These are phyloP conservation scores for Melanomma pulvis-pyrius DNA, from an alignment of 495 filamentous ascomycete genomes.

Conservation along the genomic window DNA sequence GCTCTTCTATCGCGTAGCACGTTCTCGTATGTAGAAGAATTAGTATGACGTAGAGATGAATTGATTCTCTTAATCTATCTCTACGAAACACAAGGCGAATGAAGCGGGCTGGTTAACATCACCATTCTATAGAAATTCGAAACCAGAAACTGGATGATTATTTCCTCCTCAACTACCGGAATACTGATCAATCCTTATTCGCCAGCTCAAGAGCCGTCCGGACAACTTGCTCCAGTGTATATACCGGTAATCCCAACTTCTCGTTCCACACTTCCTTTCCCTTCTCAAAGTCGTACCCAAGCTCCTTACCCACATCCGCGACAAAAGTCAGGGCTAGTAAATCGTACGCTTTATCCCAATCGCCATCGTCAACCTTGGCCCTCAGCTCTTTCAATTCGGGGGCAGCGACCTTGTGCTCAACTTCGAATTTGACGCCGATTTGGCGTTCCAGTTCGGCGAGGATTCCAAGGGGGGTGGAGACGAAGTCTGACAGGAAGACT, in stretches of 20 bases:
- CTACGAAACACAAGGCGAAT: no score
- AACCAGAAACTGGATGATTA: no score
- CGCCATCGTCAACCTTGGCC: slow-evolving; percentile 13
- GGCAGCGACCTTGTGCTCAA: neutral
- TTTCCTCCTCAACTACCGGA: no score
- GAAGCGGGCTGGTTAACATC: no score
- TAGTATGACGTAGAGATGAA: no score
- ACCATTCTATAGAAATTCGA: no score
- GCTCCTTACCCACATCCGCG: slow-evolving; percentile 13
- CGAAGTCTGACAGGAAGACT: slow-evolving; percentile 52
- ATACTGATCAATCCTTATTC: no score
- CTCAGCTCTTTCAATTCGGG: slow-evolving; percentile 2
- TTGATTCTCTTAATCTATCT: no score
- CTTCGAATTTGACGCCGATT: slow-evolving; percentile 28
- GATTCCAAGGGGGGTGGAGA: slow-evolving; percentile 51
- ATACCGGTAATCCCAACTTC: slow-evolving; percentile 25
- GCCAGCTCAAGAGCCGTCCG: slow-evolving; percentile 12
- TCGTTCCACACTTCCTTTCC: slow-evolving; percentile 27
- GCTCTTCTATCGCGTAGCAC: no score
- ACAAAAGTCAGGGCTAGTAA: slow-evolving; percentile 26
- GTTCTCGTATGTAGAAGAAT: no score
- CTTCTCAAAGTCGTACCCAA: slow-evolving; percentile 29
- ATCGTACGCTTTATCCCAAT: slow-evolving; percentile 9
- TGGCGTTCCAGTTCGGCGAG: slow-evolving; percentile 49
- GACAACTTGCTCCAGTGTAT: slow-evolving; percentile 25